These are phyloP conservation scores for Mercurialis annua DNA, from an alignment of 345 rosid species.

Conservation along the genomic window DNA sequence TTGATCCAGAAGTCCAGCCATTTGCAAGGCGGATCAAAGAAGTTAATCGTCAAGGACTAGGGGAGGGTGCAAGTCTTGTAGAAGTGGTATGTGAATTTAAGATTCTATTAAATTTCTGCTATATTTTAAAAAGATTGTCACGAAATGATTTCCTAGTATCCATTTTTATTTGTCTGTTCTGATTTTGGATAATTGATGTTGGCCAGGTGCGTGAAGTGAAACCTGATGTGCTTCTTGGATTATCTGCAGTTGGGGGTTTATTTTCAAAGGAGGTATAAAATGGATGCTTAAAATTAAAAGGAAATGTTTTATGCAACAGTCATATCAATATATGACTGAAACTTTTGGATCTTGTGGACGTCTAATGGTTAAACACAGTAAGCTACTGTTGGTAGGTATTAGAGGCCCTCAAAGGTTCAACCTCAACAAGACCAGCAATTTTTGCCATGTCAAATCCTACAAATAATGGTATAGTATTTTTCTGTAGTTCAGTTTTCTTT, in stretches of 20 bases:
- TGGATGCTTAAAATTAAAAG: background rate
- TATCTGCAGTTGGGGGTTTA: slow-evolving; percentile 99
- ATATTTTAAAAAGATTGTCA: background rate
- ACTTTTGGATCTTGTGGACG: background rate
- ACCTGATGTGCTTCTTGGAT: slow-evolving; percentile 98
- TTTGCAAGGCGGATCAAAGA: slow-evolving; percentile 81
- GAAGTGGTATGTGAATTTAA: slow-evolving; percentile 67
- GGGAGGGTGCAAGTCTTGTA: slow-evolving; percentile 79
- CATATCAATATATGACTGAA: background rate
- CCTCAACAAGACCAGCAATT: slow-evolving; percentile 94
- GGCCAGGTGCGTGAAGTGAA: slow-evolving; percentile 83
- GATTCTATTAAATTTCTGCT: background rate
- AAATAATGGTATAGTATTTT: slow-evolving; percentile 56
- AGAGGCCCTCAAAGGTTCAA: slow-evolving; percentile 90
- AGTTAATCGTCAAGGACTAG: slow-evolving; percentile 79
- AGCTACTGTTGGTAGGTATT: slow-evolving; percentile 53
- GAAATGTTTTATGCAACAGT: background rate
- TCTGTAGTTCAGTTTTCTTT: background rate
- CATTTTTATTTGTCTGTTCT: background rate
- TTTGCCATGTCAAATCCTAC: slow-evolving; percentile 99
- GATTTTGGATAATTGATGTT: slow-evolving; percentile 14
- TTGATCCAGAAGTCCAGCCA: slow-evolving; percentile 76
- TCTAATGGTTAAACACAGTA: too few species aligned
- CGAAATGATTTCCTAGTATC: too few species aligned
- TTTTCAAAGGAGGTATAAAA: slow-evolving; percentile 83